Evolutionary conservation across 2,329 filamentous ascomycete genomes (phyloP), one percentile per base, ranked within the genome.

Genomic region (Stylonectria norvegica): DNA sequence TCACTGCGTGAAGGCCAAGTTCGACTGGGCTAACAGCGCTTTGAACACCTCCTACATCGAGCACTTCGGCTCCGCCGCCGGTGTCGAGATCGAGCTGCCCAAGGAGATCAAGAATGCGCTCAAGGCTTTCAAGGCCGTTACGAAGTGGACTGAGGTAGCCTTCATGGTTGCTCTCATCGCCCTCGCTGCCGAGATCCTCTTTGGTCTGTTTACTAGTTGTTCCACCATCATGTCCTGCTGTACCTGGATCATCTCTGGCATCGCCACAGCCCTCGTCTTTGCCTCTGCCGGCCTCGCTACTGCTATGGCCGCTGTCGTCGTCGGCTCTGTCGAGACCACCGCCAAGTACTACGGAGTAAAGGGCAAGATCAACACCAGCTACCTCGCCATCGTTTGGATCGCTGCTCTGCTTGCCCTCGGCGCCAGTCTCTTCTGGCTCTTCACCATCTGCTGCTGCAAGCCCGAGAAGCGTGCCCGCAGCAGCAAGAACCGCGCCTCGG

Each of bases 401-500:
- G 83, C 83, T 30, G 83, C 84, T 27, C 86, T 79, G 19, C 89
- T 94, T 61, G 83, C 85, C 47, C 61, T 93, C 22, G 86, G 66
- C 29, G 84, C 85, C 6, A 80, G 79, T 49, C 68, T 95, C 61
- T 96, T 97, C 83, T 97, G 93, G 91, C 70, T 90, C 59, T 80
- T 94, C 64, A 88, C 83, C 65, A 78, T 86, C 58, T 97, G 91
- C 83, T 97, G 90, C 38, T 58, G 56, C 54, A 87, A 88, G 55
- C 65, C 65, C 11, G 65, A 67, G 41, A 48, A 46, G 40, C 51
- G 55, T 47, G 48, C 48, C 42, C 48, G 55, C 42, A 49, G 50
- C 50, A 64, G 61, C 54, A 60, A 58, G 56, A 57, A 61, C 48
- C 50, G 52, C 47, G 48, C 55, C 38, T 53, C 52, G 34, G 69